These are phyloP conservation scores for Aspergillus sclerotioniger DNA, from an alignment of 495 filamentous ascomycete species.

Conservation along the genomic window DNA sequence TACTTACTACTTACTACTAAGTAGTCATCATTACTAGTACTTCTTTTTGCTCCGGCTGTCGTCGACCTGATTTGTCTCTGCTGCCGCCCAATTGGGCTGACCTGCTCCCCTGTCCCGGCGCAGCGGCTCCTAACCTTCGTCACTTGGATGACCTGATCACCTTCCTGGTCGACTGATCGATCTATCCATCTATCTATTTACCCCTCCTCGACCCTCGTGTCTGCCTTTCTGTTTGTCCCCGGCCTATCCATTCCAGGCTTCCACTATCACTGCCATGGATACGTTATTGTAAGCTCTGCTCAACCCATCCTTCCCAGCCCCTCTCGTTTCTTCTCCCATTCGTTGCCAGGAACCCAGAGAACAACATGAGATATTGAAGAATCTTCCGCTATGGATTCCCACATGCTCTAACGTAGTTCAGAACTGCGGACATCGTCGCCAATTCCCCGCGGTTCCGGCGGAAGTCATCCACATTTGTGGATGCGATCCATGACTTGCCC, in stretches of 20 bases:
- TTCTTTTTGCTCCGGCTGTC: neutral
- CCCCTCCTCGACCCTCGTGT: neutral
- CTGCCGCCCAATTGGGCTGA: slow-evolving; percentile 10
- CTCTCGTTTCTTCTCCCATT: neutral
- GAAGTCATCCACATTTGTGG: slow-evolving; percentile 90
- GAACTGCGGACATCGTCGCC: slow-evolving; percentile 82
- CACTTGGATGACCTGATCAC: neutral
- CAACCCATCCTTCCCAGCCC: neutral
- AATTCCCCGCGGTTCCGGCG: slow-evolving; percentile 81
- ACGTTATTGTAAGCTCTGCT: slow-evolving; percentile 66
- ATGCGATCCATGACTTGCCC: slow-evolving; percentile 93
- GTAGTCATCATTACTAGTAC: neutral
- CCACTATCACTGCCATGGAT: slow-evolving; percentile 55
- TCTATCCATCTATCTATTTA: slow-evolving; percentile 1
- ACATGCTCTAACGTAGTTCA: slow-evolving; percentile 26
- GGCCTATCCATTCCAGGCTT: neutral
- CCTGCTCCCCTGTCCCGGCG: slow-evolving; percentile 6
- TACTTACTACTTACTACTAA: neutral
- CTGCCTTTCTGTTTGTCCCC: neutral
- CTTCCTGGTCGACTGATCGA: neutral
- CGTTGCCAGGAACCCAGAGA: too few species aligned
- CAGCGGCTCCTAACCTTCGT: neutral
- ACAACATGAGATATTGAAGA: too few species aligned
- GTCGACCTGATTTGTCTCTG: neutral
- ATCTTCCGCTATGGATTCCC: neutral